These are phyloP conservation scores for Phyllosticta ampelicida DNA, from an alignment of 2,329 filamentous ascomycete species.

Conservation along the genomic window DNA sequence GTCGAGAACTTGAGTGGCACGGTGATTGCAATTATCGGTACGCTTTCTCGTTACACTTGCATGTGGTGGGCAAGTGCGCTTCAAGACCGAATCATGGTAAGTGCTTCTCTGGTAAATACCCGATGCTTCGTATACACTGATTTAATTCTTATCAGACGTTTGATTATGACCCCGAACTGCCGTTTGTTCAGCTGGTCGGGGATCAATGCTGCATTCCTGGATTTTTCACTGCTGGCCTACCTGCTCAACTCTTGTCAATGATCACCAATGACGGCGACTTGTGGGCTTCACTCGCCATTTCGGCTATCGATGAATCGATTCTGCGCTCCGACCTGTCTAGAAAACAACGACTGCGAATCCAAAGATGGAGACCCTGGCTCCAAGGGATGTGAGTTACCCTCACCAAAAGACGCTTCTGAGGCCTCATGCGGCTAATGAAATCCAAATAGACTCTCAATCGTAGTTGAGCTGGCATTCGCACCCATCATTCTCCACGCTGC, in stretches of 20 bases:
- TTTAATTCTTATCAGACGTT: neutral
- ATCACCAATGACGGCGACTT: conserved; percentile 9
- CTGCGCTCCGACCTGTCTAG: neutral
- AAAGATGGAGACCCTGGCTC: conserved; percentile 2
- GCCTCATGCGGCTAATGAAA: neutral
- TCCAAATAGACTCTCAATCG: neutral
- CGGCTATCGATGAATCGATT: neutral
- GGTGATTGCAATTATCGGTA: neutral
- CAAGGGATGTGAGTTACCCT: neutral
- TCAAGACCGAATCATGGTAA: conserved; percentile 9
- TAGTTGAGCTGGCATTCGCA: conserved; percentile 3
- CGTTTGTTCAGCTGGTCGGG: conserved; percentile 4
- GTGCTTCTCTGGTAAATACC: neutral
- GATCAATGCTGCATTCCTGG: neutral
- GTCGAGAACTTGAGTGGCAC: conserved; percentile 9
- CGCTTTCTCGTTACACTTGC: conserved; percentile 1
- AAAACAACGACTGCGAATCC: neutral
- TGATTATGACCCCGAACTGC: conserved; percentile 1
- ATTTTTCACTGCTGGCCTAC: conserved; percentile 8
- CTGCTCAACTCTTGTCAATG: conserved; percentile 9
- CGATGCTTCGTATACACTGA: neutral
- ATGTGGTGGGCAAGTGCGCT: conserved; percentile 8
- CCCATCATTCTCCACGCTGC: conserved; percentile 9
- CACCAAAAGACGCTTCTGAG: neutral
- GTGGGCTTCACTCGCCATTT: conserved; percentile 5